Base-by-base conservation (phyloP, 225 moss, liverwort and hornwort genomes). In the Bryum argenteum region DNA sequence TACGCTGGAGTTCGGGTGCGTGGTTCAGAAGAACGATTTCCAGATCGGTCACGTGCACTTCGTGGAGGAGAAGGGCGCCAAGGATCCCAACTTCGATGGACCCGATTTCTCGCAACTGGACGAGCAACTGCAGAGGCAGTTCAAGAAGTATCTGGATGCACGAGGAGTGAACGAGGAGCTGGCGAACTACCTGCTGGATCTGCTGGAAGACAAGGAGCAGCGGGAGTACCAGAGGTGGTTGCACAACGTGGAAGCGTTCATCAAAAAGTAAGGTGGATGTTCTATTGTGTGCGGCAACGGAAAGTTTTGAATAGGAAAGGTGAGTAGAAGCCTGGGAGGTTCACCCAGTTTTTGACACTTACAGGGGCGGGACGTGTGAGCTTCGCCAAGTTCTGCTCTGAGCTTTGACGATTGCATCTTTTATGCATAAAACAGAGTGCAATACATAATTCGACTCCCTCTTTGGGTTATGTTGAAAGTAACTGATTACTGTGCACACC, bases 91-190 rank as follows among this genome's bases (percentile, higher is more conserved):
- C 10, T 88, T 84, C 11, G 84, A 84, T 70, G 88, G 88, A 65
- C 88, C 88, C 53, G 88, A 88, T 74, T 88, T 84, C 63, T 74
- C 88, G 88, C 78, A 83, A 78, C 61, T 87, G 66, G 86, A 87
- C 71, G 83, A 83, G 28, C 83, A 87, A 44, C 70, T 87, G 59
- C 86, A 87, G 80, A 73, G 23, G 48, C 83, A 83, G 76, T 83
- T 87, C 47, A 87, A 81, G 70, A 83, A 63, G 58, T 87, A 83
- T 50, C 43, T 87, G 70, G 80, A 75, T 73, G 43, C 71, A 4
- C 78, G 86, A 78, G 83, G 86, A 17, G 73, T 87, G 22, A 87
- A 87, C 51, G 80, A 80, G 16, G 80, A 87, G 17, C 83, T 87
- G 37, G 37, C 83, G 0, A 87, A 83, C 69, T 87, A 87, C 76